phyloP scores from a whole-genome alignment of 2,329 filamentous ascomycete species.

The Calonectria pauciramosa region DNA sequence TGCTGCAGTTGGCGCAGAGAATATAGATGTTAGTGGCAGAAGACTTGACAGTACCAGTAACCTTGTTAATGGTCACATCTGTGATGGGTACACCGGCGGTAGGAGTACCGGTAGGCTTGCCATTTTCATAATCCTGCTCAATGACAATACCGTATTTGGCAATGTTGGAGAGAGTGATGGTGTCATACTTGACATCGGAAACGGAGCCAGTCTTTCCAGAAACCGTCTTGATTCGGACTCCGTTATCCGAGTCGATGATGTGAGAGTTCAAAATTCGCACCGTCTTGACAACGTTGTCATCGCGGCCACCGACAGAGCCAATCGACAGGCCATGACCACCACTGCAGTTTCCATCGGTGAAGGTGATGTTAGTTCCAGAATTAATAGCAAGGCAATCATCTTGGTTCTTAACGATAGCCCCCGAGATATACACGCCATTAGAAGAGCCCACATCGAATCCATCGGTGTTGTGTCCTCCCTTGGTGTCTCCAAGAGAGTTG shows the following conservation, averaged over 20 bases:
- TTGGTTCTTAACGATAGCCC: conserved; percentile 70
- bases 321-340: conserved; percentile 60
- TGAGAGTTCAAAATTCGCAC: conserved; percentile 64
- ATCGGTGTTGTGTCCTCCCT: conserved; percentile 67
- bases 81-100: conserved; percentile 68
- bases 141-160: conserved; percentile 56
- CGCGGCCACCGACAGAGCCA: conserved; percentile 61
- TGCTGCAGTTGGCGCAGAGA: conserved; percentile 64
- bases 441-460: conserved; percentile 69
- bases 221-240: conserved; percentile 65
- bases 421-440: conserved; percentile 63
- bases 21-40: conserved; percentile 63
- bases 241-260: conserved; percentile 67
- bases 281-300: conserved; percentile 65
- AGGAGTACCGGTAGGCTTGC: conserved; percentile 59
- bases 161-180: conserved; percentile 58
- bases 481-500: conserved; percentile 53
- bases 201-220: conserved; percentile 60
- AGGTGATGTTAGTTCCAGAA: conserved; percentile 63
- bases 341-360: conserved; percentile 59
- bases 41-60: conserved; percentile 58
- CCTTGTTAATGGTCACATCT: conserved; percentile 57
- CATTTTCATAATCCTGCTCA: conserved; percentile 63
- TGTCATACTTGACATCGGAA: conserved; percentile 58
- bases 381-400: conserved; percentile 73